Evolutionary conservation across 805 yeast genomes (phyloP).

Genomic region (Hyphopichia homilentoma): DNA sequence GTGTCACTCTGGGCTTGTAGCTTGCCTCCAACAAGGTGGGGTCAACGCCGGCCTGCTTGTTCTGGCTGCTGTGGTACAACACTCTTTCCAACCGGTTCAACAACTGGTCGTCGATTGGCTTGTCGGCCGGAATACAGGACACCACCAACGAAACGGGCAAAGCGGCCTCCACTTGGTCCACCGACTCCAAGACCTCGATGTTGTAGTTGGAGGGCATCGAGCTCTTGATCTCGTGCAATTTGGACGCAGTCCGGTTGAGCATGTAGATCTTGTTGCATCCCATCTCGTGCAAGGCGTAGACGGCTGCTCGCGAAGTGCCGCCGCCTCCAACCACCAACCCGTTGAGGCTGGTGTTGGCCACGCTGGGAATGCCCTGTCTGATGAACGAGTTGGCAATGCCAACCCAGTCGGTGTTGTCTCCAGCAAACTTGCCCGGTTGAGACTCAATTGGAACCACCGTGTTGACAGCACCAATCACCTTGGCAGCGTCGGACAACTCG

Average conservation of each 20-base stretch:
- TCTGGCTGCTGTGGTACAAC: slow-evolving; percentile 37
- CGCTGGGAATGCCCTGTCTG: slow-evolving; percentile 55
- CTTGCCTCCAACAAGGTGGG: slow-evolving; percentile 85
- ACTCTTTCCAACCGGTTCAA: slow-evolving; percentile 44
- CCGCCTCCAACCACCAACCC: slow-evolving; percentile 96
- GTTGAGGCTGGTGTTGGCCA: slow-evolving; percentile 30
- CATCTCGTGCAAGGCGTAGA: slow-evolving; percentile 73
- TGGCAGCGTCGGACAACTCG: slow-evolving; percentile 72
- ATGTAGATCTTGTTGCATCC: slow-evolving; percentile 77
- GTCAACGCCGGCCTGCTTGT: slow-evolving; percentile 31
- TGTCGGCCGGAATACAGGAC: slow-evolving; percentile 82
- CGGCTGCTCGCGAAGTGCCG: slow-evolving; percentile 95
- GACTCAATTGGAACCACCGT: slow-evolving; percentile 59
- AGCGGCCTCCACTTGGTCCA: slow-evolving; percentile 42
- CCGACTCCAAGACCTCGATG: slow-evolving; percentile 52
- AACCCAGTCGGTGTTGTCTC: slow-evolving; percentile 95
- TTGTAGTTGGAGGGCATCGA: slow-evolving; percentile 60
- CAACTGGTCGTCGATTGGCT: slow-evolving; percentile 56
- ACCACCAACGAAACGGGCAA: slow-evolving; percentile 58
- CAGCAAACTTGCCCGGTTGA: slow-evolving; percentile 46
- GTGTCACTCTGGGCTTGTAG: slow-evolving; percentile 85
- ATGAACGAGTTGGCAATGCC: slow-evolving; percentile 75
- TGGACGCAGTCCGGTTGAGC: slow-evolving; percentile 73
- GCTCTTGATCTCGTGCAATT: slow-evolving; percentile 54
- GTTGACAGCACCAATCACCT: slow-evolving; percentile 88